Base-by-base conservation (phyloP, 805 yeast genomes). In the Ascoidea asiatica region DNA sequence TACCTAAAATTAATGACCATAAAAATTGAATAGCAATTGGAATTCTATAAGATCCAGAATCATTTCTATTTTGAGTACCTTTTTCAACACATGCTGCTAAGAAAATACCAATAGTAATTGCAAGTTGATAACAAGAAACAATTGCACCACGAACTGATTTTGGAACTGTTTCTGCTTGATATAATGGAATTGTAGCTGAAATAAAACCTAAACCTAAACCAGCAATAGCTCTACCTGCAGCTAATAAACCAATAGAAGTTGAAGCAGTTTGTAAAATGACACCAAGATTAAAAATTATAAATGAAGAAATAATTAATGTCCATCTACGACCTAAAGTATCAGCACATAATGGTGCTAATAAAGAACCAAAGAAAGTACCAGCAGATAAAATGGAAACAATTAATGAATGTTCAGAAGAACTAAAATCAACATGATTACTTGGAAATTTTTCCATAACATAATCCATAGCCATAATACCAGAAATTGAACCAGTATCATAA, bases 151-250 rank as follows among this genome's bases (percentile, higher is more conserved):
- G 70, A 43, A 82, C 74, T 72, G 83, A 79, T 53, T 73, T 77
- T 35, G 92, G 92, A 18, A 86, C 73, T 37, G 84, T 79, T 60
- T 83, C 92, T 36, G 89, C 80, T 64, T 81, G 84, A 58, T 81
- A 82, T 49, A 83, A 60, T 21, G 88, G 86, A 37, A 82, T 81
- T 48, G 76, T 67, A 29, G 87, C 81, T 20, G 89, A 78, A 19
- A 81, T 67, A 22, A 75, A 69, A 48, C 92, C 92, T 46, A 82
- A 83, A 44, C 86, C 83, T 4, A 79, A 50, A 22, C 89, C 92
- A 20, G 83, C 78, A 50, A 84, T 64, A 23, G 74, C 72, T 56
- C 92, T 69, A 40, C 90, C 90, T n/a, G 74, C 77, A 50, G 79
- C 72, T 13, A 79, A 58, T 18, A 77, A 59, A 8, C 69, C 61